Evolutionary conservation across 2,329 filamentous ascomycete genomes (phyloP).

Genomic region (Truncatella angustata): DNA sequence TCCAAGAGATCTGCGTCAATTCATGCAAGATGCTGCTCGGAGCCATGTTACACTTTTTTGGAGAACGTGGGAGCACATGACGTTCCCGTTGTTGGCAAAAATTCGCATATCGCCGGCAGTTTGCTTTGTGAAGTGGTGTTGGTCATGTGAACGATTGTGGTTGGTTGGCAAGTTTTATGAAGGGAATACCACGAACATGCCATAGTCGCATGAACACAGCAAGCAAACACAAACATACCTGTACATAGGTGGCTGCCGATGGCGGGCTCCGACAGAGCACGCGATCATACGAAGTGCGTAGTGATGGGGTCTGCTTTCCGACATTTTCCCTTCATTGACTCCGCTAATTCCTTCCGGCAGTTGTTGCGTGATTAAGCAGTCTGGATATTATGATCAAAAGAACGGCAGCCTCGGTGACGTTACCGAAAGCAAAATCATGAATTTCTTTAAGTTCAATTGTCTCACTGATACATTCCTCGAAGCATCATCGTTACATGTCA

Average conservation of each 20-base stretch:
- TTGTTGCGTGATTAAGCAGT: constrained; percentile 3
- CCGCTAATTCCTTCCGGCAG: neutral
- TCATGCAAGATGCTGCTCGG: constrained; percentile 1
- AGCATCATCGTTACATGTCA: too few relatives aligned
- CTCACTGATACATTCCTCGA: too few relatives aligned
- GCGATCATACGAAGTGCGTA: neutral
- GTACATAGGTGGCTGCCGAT: neutral
- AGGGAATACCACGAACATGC: neutral
- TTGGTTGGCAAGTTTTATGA: neutral
- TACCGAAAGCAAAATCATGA: too few relatives aligned
- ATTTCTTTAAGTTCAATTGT: too few relatives aligned
- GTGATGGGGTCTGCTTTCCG: neutral
- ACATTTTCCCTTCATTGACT: constrained; percentile 3
- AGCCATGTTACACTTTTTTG: neutral
- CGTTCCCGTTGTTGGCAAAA: neutral
- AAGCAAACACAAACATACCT: too few relatives aligned
- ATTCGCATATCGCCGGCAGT: neutral
- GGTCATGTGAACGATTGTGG: neutral
- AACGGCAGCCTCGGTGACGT: too few relatives aligned
- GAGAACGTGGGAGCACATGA: neutral
- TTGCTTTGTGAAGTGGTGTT: neutral
- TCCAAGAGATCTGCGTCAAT: constrained; percentile 3
- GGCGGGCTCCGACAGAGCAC: constrained; percentile 22
- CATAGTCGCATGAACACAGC: neutral
- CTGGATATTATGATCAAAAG: too few relatives aligned